phyloP scores from a whole-genome alignment of 768 basidiomycete species.

The Pleurotus tuoliensis region DNA sequence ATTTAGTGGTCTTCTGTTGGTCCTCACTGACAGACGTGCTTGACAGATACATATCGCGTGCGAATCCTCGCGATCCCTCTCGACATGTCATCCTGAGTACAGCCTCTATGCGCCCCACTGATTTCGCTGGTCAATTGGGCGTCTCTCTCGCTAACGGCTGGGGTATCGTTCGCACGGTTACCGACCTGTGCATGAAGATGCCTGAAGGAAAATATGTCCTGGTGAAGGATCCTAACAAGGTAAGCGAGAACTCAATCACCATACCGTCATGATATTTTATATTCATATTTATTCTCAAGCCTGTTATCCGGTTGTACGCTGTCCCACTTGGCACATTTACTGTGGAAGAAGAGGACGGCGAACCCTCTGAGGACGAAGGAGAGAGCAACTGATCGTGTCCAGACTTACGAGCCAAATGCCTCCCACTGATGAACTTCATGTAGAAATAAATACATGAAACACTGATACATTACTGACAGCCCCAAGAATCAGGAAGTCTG shows the following conservation, averaged over 20 bases:
- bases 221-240: slow-evolving; percentile 97
- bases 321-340: slow-evolving; percentile 89
- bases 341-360: slow-evolving; percentile 73
- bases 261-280: neutral
- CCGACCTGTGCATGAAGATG: slow-evolving; percentile 93
- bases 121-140: slow-evolving; percentile 94
- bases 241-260: slow-evolving; percentile 28
- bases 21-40: slow-evolving; percentile 12
- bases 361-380: slow-evolving; percentile 30
- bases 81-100: slow-evolving; percentile 95
- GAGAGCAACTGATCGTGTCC: slow-evolving; percentile 27
- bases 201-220: slow-evolving; percentile 98
- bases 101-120: slow-evolving; percentile 88
- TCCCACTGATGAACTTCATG: neutral
- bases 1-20: slow-evolving; percentile 11
- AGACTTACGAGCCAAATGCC: too few relatives aligned
- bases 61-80: slow-evolving; percentile 89
- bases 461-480: neutral
- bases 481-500: slow-evolving; percentile 14
- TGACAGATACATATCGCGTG: slow-evolving; percentile 88
- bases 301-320: slow-evolving; percentile 89
- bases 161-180: slow-evolving; percentile 96
- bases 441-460: neutral
- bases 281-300: slow-evolving; percentile 45
- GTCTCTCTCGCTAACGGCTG: slow-evolving; percentile 94